Conservation (phyloP, 2,329 filamentous ascomycete species). For the Fusarium circinatum region DNA sequence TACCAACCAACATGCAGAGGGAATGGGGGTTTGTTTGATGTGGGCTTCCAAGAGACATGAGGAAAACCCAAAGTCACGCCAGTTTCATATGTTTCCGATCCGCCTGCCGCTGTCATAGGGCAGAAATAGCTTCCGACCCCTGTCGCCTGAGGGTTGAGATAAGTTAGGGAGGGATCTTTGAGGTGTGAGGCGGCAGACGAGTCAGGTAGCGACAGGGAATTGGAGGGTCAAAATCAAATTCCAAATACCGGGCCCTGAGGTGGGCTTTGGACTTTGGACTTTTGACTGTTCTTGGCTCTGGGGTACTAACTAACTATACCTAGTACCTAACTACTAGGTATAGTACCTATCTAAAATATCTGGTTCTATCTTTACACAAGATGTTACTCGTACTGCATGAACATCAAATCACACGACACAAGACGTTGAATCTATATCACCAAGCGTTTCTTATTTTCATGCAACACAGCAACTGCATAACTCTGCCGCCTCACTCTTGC, state of each 20-base stretch:
- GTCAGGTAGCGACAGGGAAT: slow-evolving; percentile 15
- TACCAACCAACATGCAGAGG: background rate
- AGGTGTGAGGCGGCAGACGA: slow-evolving; percentile 21
- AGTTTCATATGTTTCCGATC: slow-evolving; percentile 19
- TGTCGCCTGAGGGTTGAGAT: slow-evolving; percentile 19
- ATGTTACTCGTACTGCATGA: slow-evolving; percentile 15
- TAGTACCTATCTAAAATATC: background rate
- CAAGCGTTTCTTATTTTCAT: background rate
- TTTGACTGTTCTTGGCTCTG: background rate
- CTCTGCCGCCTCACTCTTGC: background rate
- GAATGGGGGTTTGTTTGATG: background rate
- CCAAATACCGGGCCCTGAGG: slow-evolving; percentile 10
- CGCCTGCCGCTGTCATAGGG: slow-evolving; percentile 25
- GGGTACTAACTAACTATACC: background rate
- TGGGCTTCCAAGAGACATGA: slow-evolving; percentile 7
- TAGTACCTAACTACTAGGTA: too few species aligned
- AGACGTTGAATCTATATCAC: background rate
- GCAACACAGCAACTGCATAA: background rate
- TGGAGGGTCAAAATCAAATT: slow-evolving; percentile 22
- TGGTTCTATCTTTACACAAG: background rate
- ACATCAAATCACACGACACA: background rate
- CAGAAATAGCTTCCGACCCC: slow-evolving; percentile 9
- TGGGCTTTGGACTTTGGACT: background rate
- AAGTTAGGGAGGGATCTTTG: slow-evolving; percentile 12
- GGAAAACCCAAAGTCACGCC: slow-evolving; percentile 35